A percentile compares a stretch with the other conserved stretches of the same genome.
These are phyloP conservation scores for Apodospora peruviana DNA, from an alignment of 495 filamentous ascomycete genomes.

Conservation along the genomic window DNA sequence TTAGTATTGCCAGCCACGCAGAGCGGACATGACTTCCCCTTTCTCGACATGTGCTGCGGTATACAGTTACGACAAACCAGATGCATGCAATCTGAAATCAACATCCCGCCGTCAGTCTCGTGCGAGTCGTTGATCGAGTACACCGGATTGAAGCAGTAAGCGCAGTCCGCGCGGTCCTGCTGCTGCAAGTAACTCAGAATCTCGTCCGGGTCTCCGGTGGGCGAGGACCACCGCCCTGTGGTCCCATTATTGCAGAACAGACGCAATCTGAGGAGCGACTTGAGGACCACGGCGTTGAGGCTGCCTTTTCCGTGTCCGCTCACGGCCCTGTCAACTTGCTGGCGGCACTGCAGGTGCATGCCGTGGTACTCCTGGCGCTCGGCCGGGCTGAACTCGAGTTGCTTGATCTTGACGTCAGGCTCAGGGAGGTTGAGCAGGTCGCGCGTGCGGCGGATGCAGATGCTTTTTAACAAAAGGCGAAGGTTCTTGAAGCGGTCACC, in stretches of 20 bases:
- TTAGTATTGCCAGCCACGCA: too few species aligned
- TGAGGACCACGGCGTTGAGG: neutral
- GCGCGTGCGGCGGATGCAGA: neutral
- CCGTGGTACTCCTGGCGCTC: neutral
- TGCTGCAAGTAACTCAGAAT: slow-evolving; percentile 5
- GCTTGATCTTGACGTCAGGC: neutral
- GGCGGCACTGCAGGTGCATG: neutral
- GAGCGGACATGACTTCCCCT: too few species aligned
- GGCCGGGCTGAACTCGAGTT: neutral
- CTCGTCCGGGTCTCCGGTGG: neutral
- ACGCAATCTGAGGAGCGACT: slow-evolving; percentile 1
- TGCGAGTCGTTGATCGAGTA: neutral
- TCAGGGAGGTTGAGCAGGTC: neutral
- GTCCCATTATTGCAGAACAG: slow-evolving; percentile 6
- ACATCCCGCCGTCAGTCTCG: neutral
- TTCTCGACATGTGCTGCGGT: too few species aligned
- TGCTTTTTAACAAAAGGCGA: neutral
- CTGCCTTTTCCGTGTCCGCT: neutral
- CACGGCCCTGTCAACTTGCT: neutral
- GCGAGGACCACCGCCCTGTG: neutral
- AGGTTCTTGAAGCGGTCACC: neutral
- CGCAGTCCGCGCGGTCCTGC: neutral
- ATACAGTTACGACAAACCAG: neutral
- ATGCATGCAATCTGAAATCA: neutral
- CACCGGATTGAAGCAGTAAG: neutral